Percentiles rank a stretch among this genome's conserved stretches.
phyloP scores from a whole-genome alignment of 1,284 basidiomycete species.

The Cutaneotrichosporon cavernicola region DNA sequence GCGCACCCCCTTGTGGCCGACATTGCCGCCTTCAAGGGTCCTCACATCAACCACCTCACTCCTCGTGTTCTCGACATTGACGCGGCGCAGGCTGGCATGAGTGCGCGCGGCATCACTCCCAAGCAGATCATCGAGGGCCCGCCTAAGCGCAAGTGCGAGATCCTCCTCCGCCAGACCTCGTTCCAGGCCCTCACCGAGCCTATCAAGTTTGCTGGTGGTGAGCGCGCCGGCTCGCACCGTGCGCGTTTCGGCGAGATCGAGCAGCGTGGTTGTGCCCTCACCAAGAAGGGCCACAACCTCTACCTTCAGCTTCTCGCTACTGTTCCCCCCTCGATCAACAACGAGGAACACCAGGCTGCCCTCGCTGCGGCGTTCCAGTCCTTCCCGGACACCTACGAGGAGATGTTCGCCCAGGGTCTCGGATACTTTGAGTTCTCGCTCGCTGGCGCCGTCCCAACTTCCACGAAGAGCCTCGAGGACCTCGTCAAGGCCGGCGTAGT shows the following conservation, averaged over 20 bases:
- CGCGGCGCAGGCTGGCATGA: constrained; percentile 52
- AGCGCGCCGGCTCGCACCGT: constrained; percentile 43
- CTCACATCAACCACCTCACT: constrained; percentile 56
- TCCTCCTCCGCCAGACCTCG: constrained; percentile 54
- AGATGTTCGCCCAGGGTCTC: constrained; percentile 35
- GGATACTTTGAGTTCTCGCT: constrained; percentile 43
- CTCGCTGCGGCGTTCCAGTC: constrained; percentile 32
- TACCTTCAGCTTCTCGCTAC: constrained; percentile 39
- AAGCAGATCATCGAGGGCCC: constrained; percentile 55
- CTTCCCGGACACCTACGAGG: constrained; percentile 43
- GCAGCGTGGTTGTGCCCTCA: constrained; percentile 52
- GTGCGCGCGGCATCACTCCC: constrained; percentile 50
- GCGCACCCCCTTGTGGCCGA: constrained; percentile 53
- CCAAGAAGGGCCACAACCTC: constrained; percentile 46
- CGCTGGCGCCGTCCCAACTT: neutral
- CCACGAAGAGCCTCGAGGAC: constrained; percentile 12
- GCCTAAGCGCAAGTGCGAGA: constrained; percentile 45
- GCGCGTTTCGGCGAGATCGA: constrained; percentile 57
- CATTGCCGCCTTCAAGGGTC: constrained; percentile 53
- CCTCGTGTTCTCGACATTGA: constrained; percentile 55
- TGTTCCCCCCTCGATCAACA: constrained; percentile 35
- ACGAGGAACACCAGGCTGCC: constrained; percentile 43
- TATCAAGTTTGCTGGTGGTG: constrained; percentile 43
- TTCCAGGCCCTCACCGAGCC: constrained; percentile 54
- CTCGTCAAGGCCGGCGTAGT: constrained; percentile 44